phyloP scores from a whole-genome alignment of 2,329 filamentous ascomycete species.

The Claviceps paspali region DNA sequence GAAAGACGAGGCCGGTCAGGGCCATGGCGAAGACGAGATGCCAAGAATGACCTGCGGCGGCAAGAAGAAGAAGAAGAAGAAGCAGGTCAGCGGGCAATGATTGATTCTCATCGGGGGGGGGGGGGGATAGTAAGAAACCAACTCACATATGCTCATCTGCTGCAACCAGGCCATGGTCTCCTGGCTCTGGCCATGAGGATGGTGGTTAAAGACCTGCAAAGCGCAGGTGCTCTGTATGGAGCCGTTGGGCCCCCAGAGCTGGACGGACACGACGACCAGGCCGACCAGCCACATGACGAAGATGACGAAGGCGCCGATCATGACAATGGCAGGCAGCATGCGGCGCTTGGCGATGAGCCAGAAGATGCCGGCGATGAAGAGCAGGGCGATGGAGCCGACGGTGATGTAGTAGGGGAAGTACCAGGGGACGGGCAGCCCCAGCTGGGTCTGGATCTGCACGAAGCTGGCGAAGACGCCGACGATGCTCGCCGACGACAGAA shows the following conservation, averaged over 20 bases:
- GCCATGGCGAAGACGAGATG: slow-evolving; percentile 49
- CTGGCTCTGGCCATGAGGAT: slow-evolving; percentile 33
- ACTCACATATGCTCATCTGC: slow-evolving; percentile 48
- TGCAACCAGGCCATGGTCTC: slow-evolving; percentile 48
- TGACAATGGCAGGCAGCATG: slow-evolving; percentile 44
- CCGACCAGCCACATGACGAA: slow-evolving; percentile 56
- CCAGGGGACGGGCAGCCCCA: slow-evolving; percentile 34
- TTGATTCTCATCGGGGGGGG: too few relatives aligned
- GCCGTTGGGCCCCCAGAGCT: slow-evolving; percentile 46
- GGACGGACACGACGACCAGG: slow-evolving; percentile 43
- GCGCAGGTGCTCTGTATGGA: slow-evolving; percentile 46
- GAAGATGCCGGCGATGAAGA: slow-evolving; percentile 52
- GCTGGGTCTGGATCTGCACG: slow-evolving; percentile 39
- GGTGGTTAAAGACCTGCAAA: slow-evolving; percentile 36
- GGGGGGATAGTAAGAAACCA: background rate
- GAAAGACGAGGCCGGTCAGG: slow-evolving; percentile 42
- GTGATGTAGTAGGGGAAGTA: slow-evolving; percentile 55
- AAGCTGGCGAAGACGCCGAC: slow-evolving; percentile 48
- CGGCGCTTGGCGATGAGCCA: slow-evolving; percentile 46
- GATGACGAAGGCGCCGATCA: slow-evolving; percentile 49
- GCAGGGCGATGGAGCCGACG: slow-evolving; percentile 40
- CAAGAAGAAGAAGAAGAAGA: background rate
- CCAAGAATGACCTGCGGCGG: slow-evolving; percentile 41
- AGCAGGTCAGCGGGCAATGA: too few relatives aligned
- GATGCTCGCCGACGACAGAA: slow-evolving; percentile 41